A percentile compares a stretch with the other conserved stretches of the same genome.
phyloP scores from a whole-genome alignment of 306 rosid genomes.

The Corylus avellana region DNA sequence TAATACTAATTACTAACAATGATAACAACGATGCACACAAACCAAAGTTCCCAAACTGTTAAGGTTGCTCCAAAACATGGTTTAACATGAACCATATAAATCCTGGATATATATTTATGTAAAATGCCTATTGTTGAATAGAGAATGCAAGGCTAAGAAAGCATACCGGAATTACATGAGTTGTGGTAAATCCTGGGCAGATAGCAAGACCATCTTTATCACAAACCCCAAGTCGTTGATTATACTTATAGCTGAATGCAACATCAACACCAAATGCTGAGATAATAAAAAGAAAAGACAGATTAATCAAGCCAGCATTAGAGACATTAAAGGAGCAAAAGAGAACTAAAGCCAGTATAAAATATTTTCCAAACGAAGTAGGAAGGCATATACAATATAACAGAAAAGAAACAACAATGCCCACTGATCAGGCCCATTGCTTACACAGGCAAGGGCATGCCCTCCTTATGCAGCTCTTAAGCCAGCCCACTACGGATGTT shows the following conservation, averaged over 20 bases:
- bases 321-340: background rate
- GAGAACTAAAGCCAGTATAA: background rate
- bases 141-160: conserved; percentile 25
- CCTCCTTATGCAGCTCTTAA: background rate
- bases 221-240: conserved; percentile 78
- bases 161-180: conserved; percentile 94
- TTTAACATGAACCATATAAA: background rate
- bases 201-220: conserved; percentile 87
- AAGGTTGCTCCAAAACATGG: background rate
- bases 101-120: background rate
- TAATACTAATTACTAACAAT: background rate
- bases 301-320: conserved; percentile 3
- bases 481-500: conserved; percentile 7
- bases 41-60: background rate
- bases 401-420: background rate
- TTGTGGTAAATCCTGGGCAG: conserved; percentile 89
- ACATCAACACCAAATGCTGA: conserved; percentile 97
- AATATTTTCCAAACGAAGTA: conserved; percentile 4
- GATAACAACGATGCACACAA: background rate
- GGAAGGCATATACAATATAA: background rate
- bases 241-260: conserved; percentile 90
- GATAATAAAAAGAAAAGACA: conserved; percentile 30
- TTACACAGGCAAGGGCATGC: conserved; percentile 16
- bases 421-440: background rate
- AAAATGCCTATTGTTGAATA: background rate